These are phyloP conservation scores for Dryas drummondii DNA, from an alignment of 306 rosid species.

Conservation along the genomic window DNA sequence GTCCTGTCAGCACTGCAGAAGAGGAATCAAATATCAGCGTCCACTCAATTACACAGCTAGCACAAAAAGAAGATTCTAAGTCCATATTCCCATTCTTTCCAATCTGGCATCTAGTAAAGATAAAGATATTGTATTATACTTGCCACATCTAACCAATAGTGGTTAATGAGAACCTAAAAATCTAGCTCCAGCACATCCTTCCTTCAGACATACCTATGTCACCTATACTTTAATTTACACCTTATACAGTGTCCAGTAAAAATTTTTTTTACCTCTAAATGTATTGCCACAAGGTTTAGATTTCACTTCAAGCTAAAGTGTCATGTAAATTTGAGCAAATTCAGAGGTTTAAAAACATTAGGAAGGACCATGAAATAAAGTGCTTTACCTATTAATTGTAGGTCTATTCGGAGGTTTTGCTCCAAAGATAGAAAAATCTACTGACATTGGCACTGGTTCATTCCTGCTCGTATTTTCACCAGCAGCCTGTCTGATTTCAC, in stretches of 20 bases:
- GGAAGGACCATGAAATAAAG: constrained; percentile 12
- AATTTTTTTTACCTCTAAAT: constrained; percentile 1
- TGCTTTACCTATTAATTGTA: constrained; percentile 79
- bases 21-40: constrained; percentile 18
- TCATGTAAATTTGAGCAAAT: neutral
- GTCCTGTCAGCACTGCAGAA: constrained; percentile 85
- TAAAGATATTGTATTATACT: no score
- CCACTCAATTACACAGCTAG: neutral
- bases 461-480: constrained; percentile 70
- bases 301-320: constrained; percentile 27
- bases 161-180: no score
- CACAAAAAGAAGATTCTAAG: constrained; percentile 4
- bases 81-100: no score
- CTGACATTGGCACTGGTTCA: constrained; percentile 65
- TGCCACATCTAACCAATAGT: no score
- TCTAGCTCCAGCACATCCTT: no score
- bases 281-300: constrained; percentile 13
- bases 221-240: neutral
- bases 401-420: constrained; percentile 92
- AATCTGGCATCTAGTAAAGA: no score
- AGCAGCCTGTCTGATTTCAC: constrained; percentile 45
- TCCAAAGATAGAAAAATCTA: constrained; percentile 90
- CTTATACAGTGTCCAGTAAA: neutral
- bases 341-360: constrained; percentile 9
- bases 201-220: neutral